These are phyloP conservation scores for Stagonosporopsis chrysanthemi DNA, from an alignment of 2,329 filamentous ascomycete genomes.

Conservation along the genomic window DNA sequence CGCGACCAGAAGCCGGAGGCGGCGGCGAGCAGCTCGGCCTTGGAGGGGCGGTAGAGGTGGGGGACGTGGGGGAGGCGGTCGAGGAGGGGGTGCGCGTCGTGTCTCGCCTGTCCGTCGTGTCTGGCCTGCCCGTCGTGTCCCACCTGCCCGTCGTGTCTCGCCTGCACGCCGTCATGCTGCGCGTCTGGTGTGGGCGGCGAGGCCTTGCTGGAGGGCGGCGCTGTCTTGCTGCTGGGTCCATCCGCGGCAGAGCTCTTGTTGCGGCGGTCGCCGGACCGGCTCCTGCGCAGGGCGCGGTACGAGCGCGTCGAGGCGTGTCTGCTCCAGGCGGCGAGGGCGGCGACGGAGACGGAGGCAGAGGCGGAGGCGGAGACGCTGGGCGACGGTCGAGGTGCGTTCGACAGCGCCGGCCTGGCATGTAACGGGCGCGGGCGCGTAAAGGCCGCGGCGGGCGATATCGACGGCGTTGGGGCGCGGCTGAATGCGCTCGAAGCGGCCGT, in stretches of 20 bases:
- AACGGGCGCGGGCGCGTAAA: slow-evolving; percentile 3
- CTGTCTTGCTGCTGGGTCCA: no score
- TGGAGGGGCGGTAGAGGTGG: slow-evolving; percentile 81
- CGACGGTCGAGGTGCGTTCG: slow-evolving; percentile 19
- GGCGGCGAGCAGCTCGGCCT: slow-evolving; percentile 89
- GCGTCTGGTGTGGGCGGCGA: no score
- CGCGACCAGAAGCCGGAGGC: slow-evolving; percentile 93
- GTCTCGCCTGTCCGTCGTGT: slow-evolving; percentile 17
- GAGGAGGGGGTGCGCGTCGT: slow-evolving; percentile 51
- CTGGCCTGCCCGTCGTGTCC: slow-evolving; percentile 10
- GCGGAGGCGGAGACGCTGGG: not conserved
- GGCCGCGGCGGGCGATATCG: no score
- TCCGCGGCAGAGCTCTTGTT: slow-evolving; percentile 50
- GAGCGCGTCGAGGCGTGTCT: slow-evolving; percentile 39
- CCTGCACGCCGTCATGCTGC: no score
- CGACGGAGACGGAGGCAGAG: slow-evolving; percentile 25
- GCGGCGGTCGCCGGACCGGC: slow-evolving; percentile 24
- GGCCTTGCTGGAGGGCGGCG: no score
- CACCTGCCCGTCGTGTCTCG: no score
- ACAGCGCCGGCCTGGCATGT: not conserved
- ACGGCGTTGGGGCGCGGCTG: no score
- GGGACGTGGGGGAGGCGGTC: slow-evolving; percentile 66
- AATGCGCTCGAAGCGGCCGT: slow-evolving; percentile 12
- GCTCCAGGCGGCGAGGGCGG: slow-evolving; percentile 41
- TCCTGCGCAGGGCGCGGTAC: no score